Evolutionary conservation across 2,329 filamentous ascomycete species (phyloP).

Genomic region (Neonectria faginata): DNA sequence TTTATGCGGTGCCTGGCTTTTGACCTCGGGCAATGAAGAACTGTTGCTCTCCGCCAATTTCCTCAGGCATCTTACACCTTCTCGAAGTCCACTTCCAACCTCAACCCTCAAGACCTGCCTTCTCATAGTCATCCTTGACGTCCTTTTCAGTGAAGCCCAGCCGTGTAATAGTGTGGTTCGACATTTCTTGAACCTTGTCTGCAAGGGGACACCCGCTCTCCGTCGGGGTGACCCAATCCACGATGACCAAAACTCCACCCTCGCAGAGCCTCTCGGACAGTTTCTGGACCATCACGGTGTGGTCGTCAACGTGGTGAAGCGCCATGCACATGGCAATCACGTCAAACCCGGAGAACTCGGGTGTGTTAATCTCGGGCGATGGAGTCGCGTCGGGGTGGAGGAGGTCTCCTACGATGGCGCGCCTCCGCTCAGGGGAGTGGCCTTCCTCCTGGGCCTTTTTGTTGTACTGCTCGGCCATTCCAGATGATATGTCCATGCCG

Average conservation of each 20-base stretch:
- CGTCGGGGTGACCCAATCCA: slow-evolving; percentile 46
- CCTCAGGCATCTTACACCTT: slow-evolving; percentile 38
- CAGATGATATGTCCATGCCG: slow-evolving; percentile 51
- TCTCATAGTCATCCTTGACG: slow-evolving; percentile 36
- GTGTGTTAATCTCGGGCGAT: slow-evolving; percentile 31
- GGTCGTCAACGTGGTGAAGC: slow-evolving; percentile 52
- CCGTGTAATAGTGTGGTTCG: slow-evolving; percentile 35
- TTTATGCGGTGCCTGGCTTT: slow-evolving; percentile 13
- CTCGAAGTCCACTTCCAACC: slow-evolving; percentile 43
- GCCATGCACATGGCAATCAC: slow-evolving; percentile 51
- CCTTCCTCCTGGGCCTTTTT: slow-evolving; percentile 41
- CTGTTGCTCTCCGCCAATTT: slow-evolving; percentile 42
- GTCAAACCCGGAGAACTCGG: slow-evolving; percentile 48
- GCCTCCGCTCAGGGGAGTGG: slow-evolving; percentile 42
- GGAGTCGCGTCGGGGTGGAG: slow-evolving; percentile 38
- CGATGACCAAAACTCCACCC: slow-evolving; percentile 49
- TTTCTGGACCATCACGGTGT: slow-evolving; percentile 41
- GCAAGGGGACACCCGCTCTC: slow-evolving; percentile 29
- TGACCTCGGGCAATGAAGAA: slow-evolving; percentile 43
- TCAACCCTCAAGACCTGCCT: slow-evolving; percentile 41
- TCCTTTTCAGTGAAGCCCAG: slow-evolving; percentile 42
- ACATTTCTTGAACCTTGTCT: slow-evolving; percentile 13
- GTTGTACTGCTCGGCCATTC: slow-evolving; percentile 51
- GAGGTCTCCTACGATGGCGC: slow-evolving; percentile 49
- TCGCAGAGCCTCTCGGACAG: slow-evolving; percentile 46